phyloP scores from a whole-genome alignment of 371 early-diverging fungal species.

The Mucor indicus region DNA sequence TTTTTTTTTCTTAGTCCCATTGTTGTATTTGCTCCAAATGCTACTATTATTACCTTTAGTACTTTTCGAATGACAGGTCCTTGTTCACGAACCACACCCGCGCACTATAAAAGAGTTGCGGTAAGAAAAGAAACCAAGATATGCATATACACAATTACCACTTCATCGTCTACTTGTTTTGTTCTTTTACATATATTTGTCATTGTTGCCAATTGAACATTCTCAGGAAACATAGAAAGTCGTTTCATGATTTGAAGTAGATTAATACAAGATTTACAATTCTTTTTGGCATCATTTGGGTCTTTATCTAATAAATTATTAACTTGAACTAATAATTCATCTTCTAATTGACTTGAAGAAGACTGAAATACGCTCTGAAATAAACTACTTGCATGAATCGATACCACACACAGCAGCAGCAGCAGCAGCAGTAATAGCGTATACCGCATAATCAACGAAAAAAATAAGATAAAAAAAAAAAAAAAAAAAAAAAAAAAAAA shows the following conservation, averaged over 20 bases:
- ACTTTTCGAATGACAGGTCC: constrained; percentile 44
- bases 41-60: constrained; percentile 37
- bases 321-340: not conserved
- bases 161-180: constrained; percentile 30
- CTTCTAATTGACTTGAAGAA: no score
- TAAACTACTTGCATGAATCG: no score
- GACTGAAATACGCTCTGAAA: no score
- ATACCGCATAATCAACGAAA: no score
- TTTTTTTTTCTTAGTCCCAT: no score
- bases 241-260: constrained; percentile 32
- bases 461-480: no score
- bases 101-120: constrained; percentile 26
- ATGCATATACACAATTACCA: constrained; percentile 21
- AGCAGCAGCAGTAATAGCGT: no score
- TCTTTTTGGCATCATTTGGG: constrained; percentile 7
- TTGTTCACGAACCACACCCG: constrained; percentile 47
- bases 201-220: constrained; percentile 24
- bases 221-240: constrained; percentile 35
- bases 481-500: no score
- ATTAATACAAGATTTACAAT: constrained; percentile 38
- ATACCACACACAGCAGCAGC: no score
- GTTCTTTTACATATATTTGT: constrained; percentile 33
- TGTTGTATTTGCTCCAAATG: no score
- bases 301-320: not conserved
- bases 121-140: not conserved